Evolutionary conservation across 768 basidiomycete genomes (phyloP).

Genomic region (Leccinum incarnatum): DNA sequence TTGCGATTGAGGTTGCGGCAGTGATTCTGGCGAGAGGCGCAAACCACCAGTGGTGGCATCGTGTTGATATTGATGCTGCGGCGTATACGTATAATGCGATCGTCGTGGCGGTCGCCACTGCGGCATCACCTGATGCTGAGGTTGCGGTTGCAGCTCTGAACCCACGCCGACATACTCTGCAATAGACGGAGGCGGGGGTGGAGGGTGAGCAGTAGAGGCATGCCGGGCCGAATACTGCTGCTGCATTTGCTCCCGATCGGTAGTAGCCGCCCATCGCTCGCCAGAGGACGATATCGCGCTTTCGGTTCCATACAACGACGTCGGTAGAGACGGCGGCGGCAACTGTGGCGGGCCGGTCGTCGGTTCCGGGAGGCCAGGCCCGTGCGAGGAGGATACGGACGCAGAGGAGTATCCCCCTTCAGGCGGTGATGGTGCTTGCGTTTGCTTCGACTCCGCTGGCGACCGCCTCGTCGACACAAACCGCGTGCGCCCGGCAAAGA

Average conservation of each 20-base stretch:
- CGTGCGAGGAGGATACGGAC: background rate
- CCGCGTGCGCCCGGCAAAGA: constrained; percentile 65
- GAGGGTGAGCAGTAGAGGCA: background rate
- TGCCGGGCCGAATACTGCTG: background rate
- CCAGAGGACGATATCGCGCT: constrained; percentile 7
- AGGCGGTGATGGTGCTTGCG: background rate
- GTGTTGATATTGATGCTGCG: constrained; percentile 10
- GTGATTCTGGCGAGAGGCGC: background rate
- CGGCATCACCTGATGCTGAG: constrained; percentile 11
- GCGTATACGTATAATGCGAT: constrained; percentile 28
- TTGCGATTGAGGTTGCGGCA: background rate
- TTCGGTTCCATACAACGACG: constrained; percentile 17
- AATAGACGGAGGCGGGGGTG: background rate
- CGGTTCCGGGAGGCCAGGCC: constrained; percentile 1
- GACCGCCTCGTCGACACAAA: constrained; percentile 50
- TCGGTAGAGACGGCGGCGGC: background rate
- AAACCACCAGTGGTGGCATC: constrained; percentile 4
- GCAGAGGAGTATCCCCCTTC: constrained; percentile 7
- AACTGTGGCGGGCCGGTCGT: background rate
- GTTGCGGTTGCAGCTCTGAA: background rate
- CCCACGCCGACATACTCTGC: constrained; percentile 4
- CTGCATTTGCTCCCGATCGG: constrained; percentile 16
- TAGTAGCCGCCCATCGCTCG: constrained; percentile 13
- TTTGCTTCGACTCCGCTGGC: constrained; percentile 15
- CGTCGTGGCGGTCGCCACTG: constrained; percentile 25